phyloP scores from a whole-genome alignment of 352 stramenopile species.

The Aphanomyces stellatus region DNA sequence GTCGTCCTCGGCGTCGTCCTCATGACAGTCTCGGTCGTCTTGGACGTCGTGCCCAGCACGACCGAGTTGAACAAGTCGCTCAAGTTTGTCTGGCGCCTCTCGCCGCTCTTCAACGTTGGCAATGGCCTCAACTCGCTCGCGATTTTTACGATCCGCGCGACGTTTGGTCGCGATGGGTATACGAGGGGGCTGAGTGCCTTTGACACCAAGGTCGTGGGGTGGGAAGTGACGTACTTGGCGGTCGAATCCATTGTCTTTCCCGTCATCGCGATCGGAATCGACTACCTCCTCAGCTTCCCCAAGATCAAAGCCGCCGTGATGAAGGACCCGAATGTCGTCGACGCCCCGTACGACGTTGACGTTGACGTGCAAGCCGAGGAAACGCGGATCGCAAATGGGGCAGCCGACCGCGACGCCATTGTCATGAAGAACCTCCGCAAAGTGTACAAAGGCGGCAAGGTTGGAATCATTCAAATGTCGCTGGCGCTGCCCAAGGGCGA shows the following conservation, averaged over 20 bases:
- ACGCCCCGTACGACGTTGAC: constrained; percentile 38
- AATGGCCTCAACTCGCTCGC: constrained; percentile 31
- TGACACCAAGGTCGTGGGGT: constrained; percentile 44
- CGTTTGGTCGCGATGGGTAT: constrained; percentile 15
- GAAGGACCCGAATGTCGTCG: constrained; percentile 38
- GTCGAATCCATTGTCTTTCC: constrained; percentile 37
- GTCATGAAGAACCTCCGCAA: constrained; percentile 73
- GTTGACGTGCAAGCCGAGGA: constrained; percentile 35
- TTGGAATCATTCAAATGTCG: constrained; percentile 63
- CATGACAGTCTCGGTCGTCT: constrained; percentile 15
- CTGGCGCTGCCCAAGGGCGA: constrained; percentile 78
- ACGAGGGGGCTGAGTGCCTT: constrained; percentile 28
- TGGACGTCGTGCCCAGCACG: constrained; percentile 23
- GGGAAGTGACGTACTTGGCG: constrained; percentile 45
- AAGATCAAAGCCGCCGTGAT: constrained; percentile 44
- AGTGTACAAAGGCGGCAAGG: constrained; percentile 80
- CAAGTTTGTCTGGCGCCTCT: constrained; percentile 64
- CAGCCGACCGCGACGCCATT: constrained; percentile 34
- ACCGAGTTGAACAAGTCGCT: constrained; percentile 41
- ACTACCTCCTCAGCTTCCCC: constrained; percentile 55
- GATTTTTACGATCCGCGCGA: constrained; percentile 21
- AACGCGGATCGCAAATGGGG: constrained; percentile 27
- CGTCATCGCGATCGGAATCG: constrained; percentile 36
- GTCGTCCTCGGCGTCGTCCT: constrained; percentile 3
- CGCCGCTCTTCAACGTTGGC: constrained; percentile 56